Evolutionary conservation across 495 filamentous ascomycete species (phyloP).

Genomic region (Penicillium ucsense): DNA sequence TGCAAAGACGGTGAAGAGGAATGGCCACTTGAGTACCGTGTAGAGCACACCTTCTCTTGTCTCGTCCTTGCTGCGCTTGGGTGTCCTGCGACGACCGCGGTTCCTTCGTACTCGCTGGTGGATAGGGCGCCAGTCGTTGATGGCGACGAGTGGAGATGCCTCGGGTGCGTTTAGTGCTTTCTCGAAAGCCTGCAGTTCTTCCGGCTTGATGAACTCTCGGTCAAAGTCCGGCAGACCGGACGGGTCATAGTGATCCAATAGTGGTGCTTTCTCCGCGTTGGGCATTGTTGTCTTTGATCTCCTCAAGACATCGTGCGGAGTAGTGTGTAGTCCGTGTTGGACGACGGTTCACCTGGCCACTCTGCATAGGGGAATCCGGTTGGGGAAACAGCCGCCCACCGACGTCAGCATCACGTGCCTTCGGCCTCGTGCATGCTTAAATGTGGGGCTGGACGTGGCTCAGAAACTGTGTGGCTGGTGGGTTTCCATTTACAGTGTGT

Average conservation of each 20-base stretch:
- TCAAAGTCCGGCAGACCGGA: slow-evolving; percentile 51
- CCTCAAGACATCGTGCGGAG: slow-evolving; percentile 22
- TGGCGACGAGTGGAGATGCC: slow-evolving; percentile 48
- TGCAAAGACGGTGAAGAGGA: slow-evolving; percentile 64
- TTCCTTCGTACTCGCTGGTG: slow-evolving; percentile 52
- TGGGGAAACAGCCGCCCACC: slow-evolving; percentile 6
- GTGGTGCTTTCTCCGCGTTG: slow-evolving; percentile 18
- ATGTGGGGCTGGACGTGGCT: not conserved
- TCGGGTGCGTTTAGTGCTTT: slow-evolving; percentile 41
- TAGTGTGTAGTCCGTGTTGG: not conserved
- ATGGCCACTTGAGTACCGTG: slow-evolving; percentile 79
- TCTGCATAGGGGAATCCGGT: slow-evolving; percentile 9
- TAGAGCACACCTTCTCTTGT: slow-evolving; percentile 91
- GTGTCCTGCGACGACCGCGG: slow-evolving; percentile 31
- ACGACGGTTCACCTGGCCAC: not conserved
- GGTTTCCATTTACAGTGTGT: not conserved
- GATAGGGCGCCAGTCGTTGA: slow-evolving; percentile 81
- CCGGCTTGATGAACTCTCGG: slow-evolving; percentile 52
- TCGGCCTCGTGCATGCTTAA: not conserved
- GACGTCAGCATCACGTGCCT: slow-evolving; percentile 21
- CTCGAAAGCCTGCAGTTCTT: slow-evolving; percentile 42
- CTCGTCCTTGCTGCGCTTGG: slow-evolving; percentile 66
- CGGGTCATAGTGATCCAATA: slow-evolving; percentile 28
- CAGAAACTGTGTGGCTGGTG: not conserved
- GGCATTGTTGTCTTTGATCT: slow-evolving; percentile 15